These are phyloP conservation scores for Talaromyces sp. DNA, from an alignment of 2,329 filamentous ascomycete species.

Conservation along the genomic window DNA sequence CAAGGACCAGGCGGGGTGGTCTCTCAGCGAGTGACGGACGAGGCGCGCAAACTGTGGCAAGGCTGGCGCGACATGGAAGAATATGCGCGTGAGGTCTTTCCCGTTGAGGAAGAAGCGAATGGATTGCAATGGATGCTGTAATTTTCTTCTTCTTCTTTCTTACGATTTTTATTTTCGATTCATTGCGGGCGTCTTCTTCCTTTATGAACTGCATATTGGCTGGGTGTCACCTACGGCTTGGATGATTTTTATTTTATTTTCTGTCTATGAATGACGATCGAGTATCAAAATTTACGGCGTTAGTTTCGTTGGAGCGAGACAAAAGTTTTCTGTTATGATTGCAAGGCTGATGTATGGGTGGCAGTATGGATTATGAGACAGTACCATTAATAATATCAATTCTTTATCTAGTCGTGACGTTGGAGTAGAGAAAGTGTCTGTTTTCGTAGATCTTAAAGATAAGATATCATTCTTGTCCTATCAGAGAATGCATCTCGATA, in stretches of 20 bases:
- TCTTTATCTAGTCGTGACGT: neutral
- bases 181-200: conserved; percentile 17
- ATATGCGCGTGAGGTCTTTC: conserved; percentile 91
- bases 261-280: conserved; percentile 7
- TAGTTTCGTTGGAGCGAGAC: neutral
- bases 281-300: conserved; percentile 6
- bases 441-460: neutral
- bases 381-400: conserved; percentile 1
- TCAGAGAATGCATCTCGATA: conserved; percentile 4
- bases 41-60: conserved; percentile 83
- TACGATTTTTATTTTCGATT: neutral
- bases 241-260: neutral
- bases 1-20: conserved; percentile 53
- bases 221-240: conserved; percentile 15
- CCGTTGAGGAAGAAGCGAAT: conserved; percentile 90
- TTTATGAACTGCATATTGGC: conserved; percentile 15
- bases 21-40: conserved; percentile 68
- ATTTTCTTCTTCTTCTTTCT: neutral
- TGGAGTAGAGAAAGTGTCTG: neutral
- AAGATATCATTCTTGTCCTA: neutral
- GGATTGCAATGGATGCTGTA: conserved; percentile 87
- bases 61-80: conserved; percentile 88
- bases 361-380: neutral
- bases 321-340: neutral
- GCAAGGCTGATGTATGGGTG: neutral